Percentiles rank a stretch among this genome's conserved stretches.
Evolutionary conservation across 768 basidiomycete genomes (phyloP).

Genomic region (Pleurotus ostreatus): DNA sequence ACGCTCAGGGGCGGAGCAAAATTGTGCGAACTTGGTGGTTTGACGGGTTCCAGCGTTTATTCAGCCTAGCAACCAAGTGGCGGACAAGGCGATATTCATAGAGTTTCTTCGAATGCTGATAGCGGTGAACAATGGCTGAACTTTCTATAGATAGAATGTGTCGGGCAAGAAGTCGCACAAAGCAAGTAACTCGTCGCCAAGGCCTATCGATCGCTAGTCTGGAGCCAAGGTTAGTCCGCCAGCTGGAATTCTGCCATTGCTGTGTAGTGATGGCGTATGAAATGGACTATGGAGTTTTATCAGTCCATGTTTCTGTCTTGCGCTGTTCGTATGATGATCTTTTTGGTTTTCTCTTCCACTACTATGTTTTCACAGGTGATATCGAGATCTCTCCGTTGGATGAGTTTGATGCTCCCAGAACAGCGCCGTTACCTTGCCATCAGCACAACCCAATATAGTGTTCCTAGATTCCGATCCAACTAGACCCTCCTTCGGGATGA

Average conservation of each 20-base stretch:
- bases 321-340: neutral
- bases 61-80: neutral
- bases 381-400: neutral
- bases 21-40: neutral
- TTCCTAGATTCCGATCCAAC: constrained; percentile 30
- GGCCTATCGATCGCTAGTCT: too few species aligned
- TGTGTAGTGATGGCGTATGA: constrained; percentile 1
- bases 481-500: constrained; percentile 5
- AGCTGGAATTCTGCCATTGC: too few species aligned
- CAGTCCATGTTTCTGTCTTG: neutral
- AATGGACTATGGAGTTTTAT: neutral
- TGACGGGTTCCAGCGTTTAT: neutral
- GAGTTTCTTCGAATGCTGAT: neutral
- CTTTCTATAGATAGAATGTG: neutral
- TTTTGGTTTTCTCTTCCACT: neutral
- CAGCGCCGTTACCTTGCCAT: constrained; percentile 21
- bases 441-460: constrained; percentile 15
- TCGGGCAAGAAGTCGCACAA: neutral
- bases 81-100: neutral
- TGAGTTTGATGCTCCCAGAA: constrained; percentile 5
- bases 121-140: neutral
- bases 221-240: neutral
- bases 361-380: neutral
- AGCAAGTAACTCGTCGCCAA: neutral
- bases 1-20: neutral